Percentiles rank a stretch among this genome's conserved stretches.
Evolutionary conservation across 1,284 basidiomycete genomes (phyloP).

Genomic region (Tilletiaria anomala): DNA sequence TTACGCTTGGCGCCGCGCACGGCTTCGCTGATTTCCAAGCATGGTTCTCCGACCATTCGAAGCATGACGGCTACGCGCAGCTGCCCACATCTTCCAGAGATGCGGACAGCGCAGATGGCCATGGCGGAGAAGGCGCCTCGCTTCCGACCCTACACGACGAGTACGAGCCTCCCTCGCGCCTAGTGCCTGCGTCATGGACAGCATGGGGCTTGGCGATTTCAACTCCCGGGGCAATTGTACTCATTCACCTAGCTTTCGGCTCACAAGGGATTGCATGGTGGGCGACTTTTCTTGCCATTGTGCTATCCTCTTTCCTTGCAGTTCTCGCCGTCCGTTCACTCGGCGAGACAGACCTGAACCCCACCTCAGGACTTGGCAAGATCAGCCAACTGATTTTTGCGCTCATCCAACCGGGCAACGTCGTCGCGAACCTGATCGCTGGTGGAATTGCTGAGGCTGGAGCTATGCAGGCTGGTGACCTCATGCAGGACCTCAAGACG

Average conservation of each 20-base stretch:
- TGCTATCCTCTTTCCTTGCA: constrained; percentile 67
- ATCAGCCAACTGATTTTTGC: constrained; percentile 87
- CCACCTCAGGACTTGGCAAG: constrained; percentile 77
- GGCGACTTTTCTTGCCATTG: constrained; percentile 73
- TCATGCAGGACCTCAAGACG: constrained; percentile 97
- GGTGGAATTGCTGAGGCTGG: constrained; percentile 92
- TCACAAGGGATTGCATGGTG: constrained; percentile 75
- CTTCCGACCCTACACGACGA: too few species aligned
- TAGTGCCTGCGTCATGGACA: constrained; percentile 70
- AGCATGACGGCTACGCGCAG: neutral
- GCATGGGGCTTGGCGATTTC: constrained; percentile 54
- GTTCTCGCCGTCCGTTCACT: constrained; percentile 49
- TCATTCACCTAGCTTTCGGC: constrained; percentile 74
- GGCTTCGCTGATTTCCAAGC: constrained; percentile 9
- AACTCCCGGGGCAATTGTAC: constrained; percentile 54
- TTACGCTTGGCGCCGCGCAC: constrained; percentile 11
- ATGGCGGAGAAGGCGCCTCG: too few species aligned
- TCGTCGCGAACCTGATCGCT: constrained; percentile 89
- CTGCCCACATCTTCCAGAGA: neutral
- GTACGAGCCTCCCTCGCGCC: constrained; percentile 59
- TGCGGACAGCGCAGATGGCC: constrained; percentile 30
- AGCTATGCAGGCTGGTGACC: constrained; percentile 87
- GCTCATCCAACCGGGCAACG: constrained; percentile 67
- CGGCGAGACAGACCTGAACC: constrained; percentile 35
- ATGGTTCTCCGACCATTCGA: neutral